A percentile compares a stretch with the other conserved stretches of the same genome.
phyloP scores from a whole-genome alignment of 176 grass and related monocot genomes.

The Ampelocalamus luodianensis region DNA sequence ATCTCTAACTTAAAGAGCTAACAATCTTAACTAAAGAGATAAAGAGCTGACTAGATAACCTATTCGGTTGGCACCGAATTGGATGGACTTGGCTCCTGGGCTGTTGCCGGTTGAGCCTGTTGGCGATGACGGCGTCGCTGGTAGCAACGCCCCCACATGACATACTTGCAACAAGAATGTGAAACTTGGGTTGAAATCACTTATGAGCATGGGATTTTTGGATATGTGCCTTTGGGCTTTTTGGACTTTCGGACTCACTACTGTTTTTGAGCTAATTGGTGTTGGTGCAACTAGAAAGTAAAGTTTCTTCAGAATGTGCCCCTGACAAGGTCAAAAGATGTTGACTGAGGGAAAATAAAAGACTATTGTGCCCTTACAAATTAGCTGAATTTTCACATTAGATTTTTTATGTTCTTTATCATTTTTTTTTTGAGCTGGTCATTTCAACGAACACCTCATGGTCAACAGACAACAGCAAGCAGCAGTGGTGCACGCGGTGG shows the following conservation, averaged over 20 bases:
- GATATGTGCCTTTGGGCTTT: background rate
- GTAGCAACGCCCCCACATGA: too few species aligned
- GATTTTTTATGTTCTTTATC: background rate
- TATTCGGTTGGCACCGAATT: too few species aligned
- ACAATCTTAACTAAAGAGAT: too few species aligned
- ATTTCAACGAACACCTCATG: background rate
- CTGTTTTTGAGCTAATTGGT: background rate
- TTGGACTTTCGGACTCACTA: background rate
- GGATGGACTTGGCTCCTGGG: too few species aligned
- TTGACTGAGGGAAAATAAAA: too few species aligned
- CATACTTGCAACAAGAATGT: background rate
- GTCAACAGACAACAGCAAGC: background rate
- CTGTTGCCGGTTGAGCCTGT: too few species aligned
- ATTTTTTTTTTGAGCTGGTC: background rate
- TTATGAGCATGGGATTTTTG: background rate
- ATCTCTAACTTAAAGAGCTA: too few species aligned
- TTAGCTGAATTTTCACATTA: background rate
- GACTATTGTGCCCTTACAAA: too few species aligned
- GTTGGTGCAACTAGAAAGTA: background rate
- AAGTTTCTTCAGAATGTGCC: background rate
- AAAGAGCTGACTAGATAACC: too few species aligned
- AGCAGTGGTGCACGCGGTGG: background rate
- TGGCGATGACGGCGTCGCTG: too few species aligned
- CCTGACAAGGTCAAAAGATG: background rate
- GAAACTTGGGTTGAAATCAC: background rate